Conservation (phyloP, 306 rosid genomes). For the Nissolia schottii region DNA sequence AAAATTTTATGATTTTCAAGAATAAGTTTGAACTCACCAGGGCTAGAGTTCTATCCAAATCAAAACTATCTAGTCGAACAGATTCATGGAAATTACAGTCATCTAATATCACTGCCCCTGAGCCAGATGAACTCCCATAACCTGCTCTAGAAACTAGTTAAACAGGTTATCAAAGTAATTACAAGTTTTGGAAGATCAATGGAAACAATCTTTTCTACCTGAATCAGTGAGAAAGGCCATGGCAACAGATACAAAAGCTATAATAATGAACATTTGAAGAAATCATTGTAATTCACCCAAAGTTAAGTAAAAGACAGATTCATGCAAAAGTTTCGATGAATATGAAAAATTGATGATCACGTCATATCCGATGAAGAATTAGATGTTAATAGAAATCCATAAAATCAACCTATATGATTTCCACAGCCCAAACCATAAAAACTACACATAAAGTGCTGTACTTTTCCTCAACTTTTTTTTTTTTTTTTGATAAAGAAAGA, state of each 20-base stretch:
- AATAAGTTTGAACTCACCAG: conserved; percentile 47
- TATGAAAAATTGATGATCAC: not conserved
- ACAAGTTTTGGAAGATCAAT: conserved; percentile 6
- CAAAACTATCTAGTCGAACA: conserved; percentile 79
- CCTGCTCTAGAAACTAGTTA: conserved; percentile 42
- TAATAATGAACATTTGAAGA: conserved; percentile 10
- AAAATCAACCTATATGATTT: not conserved
- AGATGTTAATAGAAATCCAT: conserved; percentile 12
- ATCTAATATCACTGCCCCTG: conserved; percentile 71
- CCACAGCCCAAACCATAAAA: conserved; percentile 6
- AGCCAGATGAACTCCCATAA: conserved; percentile 60
- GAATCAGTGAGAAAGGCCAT: conserved; percentile 13
- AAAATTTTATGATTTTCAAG: not conserved
- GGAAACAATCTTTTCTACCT: conserved; percentile 6
- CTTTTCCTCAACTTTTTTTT: not conserved
- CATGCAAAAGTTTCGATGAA: conserved; percentile 8
- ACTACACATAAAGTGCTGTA: not conserved
- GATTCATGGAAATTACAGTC: conserved; percentile 94
- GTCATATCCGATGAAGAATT: not conserved
- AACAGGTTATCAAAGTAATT: conserved; percentile 16
- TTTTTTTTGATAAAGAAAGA: conserved; percentile 10
- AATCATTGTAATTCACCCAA: conserved; percentile 5
- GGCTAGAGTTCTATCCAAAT: conserved; percentile 61
- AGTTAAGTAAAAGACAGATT: not conserved
- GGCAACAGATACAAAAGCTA: not conserved